These are phyloP conservation scores for Gossypium rotundifolium DNA, from an alignment of 345 rosid species.

Conservation along the genomic window DNA sequence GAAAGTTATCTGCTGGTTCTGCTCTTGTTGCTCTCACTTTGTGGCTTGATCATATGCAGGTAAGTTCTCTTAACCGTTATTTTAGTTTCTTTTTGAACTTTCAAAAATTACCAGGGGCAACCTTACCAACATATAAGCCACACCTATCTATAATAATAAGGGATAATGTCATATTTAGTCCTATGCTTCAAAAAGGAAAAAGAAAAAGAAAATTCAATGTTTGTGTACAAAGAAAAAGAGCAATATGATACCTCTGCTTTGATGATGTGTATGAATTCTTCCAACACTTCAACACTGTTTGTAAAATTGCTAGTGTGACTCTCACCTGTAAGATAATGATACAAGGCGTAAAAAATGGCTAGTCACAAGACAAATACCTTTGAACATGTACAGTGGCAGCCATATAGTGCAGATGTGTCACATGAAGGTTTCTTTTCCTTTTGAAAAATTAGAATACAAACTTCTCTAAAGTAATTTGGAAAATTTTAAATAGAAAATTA, in stretches of 20 bases:
- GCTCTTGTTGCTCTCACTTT: slow-evolving; percentile 90
- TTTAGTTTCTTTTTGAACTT: slow-evolving; percentile 8
- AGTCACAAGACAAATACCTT: neutral
- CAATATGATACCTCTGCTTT: neutral
- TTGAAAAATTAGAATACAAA: too few species aligned
- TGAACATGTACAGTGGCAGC: neutral
- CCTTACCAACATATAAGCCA: neutral
- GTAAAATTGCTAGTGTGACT: neutral
- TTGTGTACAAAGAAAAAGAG: neutral
- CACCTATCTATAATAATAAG: neutral
- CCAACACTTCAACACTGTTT: neutral
- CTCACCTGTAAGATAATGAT: neutral
- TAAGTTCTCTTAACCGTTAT: slow-evolving; percentile 23
- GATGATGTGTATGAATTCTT: neutral
- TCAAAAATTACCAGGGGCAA: neutral
- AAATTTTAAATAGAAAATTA: too few species aligned
- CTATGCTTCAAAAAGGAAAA: neutral
- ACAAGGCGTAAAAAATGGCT: neutral
- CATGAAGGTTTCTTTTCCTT: too few species aligned
- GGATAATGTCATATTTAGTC: neutral
- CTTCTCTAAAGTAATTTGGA: too few species aligned
- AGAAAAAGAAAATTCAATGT: neutral
- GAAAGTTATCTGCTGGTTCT: slow-evolving; percentile 90
- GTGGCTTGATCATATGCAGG: slow-evolving; percentile 99
- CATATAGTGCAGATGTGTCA: neutral